phyloP scores from a whole-genome alignment of 2,329 filamentous ascomycete species.

The Helotiales sp. region DNA sequence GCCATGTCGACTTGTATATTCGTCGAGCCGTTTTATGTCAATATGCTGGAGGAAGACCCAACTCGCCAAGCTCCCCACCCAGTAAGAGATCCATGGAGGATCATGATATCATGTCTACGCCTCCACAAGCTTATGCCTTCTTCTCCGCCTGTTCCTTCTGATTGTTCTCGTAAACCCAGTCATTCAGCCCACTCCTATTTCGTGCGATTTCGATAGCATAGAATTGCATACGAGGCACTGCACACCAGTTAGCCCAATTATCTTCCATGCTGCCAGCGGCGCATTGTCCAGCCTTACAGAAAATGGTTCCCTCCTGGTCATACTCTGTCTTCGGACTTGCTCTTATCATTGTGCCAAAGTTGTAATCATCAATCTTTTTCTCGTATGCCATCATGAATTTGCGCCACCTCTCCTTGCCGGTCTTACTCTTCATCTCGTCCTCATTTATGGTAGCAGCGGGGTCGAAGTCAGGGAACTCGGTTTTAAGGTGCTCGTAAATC shows the following conservation, averaged over 20 bases:
- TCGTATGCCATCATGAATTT: conserved; percentile 93
- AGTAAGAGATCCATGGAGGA: neutral
- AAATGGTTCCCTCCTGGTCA: conserved; percentile 85
- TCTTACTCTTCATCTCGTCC: conserved; percentile 96
- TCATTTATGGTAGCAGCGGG: conserved; percentile 79
- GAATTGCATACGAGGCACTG: conserved; percentile 72
- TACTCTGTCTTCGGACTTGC: conserved; percentile 80
- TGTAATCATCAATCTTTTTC: conserved; percentile 94
- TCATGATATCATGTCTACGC: neutral
- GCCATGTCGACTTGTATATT: too few relatives aligned
- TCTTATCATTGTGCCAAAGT: conserved; percentile 94
- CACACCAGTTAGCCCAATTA: neutral
- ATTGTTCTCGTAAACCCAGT: conserved; percentile 92
- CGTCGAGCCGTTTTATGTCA: neutral
- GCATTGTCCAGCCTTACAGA: conserved; percentile 58
- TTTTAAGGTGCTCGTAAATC: conserved; percentile 85
- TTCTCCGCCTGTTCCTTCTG: conserved; percentile 51
- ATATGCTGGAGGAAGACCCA: too few relatives aligned
- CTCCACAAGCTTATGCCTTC: conserved; percentile 12
- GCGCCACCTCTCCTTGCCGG: conserved; percentile 91
- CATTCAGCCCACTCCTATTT: conserved; percentile 86
- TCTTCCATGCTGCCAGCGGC: neutral
- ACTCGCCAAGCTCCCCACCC: neutral
- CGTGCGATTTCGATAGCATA: conserved; percentile 76
- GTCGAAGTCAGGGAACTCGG: conserved; percentile 92